Conservation (phyloP, 768 basidiomycete genomes). For the Chalciporus sphaerocephalus region DNA sequence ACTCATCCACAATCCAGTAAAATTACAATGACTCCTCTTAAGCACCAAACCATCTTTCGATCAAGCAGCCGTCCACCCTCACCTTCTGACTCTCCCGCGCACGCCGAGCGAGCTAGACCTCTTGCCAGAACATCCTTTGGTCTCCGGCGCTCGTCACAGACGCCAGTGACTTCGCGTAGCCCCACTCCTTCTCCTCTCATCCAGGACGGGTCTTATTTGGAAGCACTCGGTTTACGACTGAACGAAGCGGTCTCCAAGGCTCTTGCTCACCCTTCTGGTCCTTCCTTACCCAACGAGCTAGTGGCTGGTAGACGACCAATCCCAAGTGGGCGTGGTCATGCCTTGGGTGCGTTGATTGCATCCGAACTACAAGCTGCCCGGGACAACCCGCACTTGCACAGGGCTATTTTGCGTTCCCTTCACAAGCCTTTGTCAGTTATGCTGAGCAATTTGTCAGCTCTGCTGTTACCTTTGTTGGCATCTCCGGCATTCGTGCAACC, state of each 20-base stretch:
- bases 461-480: conserved; percentile 62
- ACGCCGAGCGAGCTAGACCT: conserved; percentile 46
- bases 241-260: conserved; percentile 81
- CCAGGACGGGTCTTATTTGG: conserved; percentile 78
- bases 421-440: conserved; percentile 76
- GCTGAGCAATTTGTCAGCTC: conserved; percentile 62
- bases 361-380: conserved; percentile 63
- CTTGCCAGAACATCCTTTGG: conserved; percentile 57
- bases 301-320: conserved; percentile 67
- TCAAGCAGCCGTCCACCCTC: conserved; percentile 61
- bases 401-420: conserved; percentile 67
- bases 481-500: conserved; percentile 57
- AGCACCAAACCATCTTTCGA: conserved; percentile 62
- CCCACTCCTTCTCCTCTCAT: conserved; percentile 43
- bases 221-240: conserved; percentile 69
- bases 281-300: conserved; percentile 47
- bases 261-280: conserved; percentile 58
- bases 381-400: conserved; percentile 60
- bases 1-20: conserved; percentile 9
- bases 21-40: conserved; percentile 55
- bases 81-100: conserved; percentile 43
- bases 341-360: conserved; percentile 63
- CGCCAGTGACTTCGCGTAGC: conserved; percentile 26
- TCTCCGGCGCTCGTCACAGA: conserved; percentile 51
- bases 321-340: conserved; percentile 66